A percentile compares a stretch with the other conserved stretches of the same genome.
These are phyloP conservation scores for Silene coronaria DNA, from an alignment of 179 eudicot genomes.

Conservation along the genomic window DNA sequence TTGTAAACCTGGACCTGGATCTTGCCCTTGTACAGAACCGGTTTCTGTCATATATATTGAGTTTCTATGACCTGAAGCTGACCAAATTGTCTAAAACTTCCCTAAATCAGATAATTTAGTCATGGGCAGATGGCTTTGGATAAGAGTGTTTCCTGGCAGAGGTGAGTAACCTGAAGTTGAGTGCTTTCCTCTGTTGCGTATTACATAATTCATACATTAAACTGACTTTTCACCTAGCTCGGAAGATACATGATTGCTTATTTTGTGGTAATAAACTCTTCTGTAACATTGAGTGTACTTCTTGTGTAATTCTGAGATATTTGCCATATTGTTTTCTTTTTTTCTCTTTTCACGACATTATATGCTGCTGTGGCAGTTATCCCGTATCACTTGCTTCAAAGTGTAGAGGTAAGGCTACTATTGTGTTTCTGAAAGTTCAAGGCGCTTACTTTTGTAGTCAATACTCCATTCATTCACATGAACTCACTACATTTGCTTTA, in stretches of 20 bases:
- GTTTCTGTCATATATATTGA: neutral
- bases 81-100: slow-evolving; percentile 15
- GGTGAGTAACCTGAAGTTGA: slow-evolving; percentile 19
- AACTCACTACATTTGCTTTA: neutral
- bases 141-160: slow-evolving; percentile 15
- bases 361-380: neutral
- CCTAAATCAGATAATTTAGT: slow-evolving; percentile 25
- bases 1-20: slow-evolving; percentile 19
- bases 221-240: slow-evolving; percentile 12
- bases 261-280: slow-evolving; percentile 16
- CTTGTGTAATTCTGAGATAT: neutral
- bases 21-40: slow-evolving; percentile 13
- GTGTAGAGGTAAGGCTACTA: neutral
- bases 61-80: slow-evolving; percentile 22
- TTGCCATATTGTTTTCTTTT: slow-evolving; percentile 1
- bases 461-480: neutral
- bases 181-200: slow-evolving; percentile 14
- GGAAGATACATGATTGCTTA: slow-evolving; percentile 15
- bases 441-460: neutral
- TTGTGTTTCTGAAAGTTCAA: neutral
- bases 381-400: neutral
- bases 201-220: slow-evolving; percentile 12
- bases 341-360: neutral
- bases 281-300: slow-evolving; percentile 5
- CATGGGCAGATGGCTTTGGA: slow-evolving; percentile 22